Evolutionary conservation across 768 basidiomycete genomes (phyloP).

Genomic region (Trametes cubensis): DNA sequence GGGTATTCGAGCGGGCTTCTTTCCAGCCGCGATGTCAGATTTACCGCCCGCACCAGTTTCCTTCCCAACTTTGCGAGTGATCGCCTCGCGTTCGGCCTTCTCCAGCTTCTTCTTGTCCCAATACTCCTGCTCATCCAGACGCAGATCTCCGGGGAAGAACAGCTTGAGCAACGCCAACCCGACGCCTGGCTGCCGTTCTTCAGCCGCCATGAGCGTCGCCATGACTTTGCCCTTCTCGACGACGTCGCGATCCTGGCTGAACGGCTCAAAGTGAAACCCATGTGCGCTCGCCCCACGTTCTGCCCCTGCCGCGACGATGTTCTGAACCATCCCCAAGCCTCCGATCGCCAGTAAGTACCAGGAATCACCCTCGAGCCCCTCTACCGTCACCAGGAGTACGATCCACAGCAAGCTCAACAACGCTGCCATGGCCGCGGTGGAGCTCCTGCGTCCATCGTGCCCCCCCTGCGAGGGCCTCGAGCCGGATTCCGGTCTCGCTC

Average conservation of each 20-base stretch:
- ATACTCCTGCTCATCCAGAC: constrained; percentile 21
- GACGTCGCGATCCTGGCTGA: background rate
- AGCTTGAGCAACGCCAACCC: constrained; percentile 24
- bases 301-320: constrained; percentile 32
- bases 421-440: constrained; percentile 15
- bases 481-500: constrained; percentile 32
- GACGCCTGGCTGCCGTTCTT: constrained; percentile 20
- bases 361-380: constrained; percentile 25
- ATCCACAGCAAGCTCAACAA: constrained; percentile 29
- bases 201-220: constrained; percentile 16
- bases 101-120: constrained; percentile 14
- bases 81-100: background rate
- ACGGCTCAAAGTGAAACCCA: constrained; percentile 29
- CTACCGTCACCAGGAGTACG: constrained; percentile 31
- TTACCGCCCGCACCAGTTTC: no score
- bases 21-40: no score
- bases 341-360: constrained; percentile 33
- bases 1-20: no score
- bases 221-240: constrained; percentile 24
- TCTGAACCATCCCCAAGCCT: constrained; percentile 32
- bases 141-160: constrained; percentile 28
- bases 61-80: no score
- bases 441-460: constrained; percentile 15
- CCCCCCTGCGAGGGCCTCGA: constrained; percentile 37
- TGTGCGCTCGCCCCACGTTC: constrained; percentile 26